Evolutionary conservation across 352 stramenopile species (phyloP), one percentile per base, ranked within the genome.

Genomic region (Phytophthora melonis): DNA sequence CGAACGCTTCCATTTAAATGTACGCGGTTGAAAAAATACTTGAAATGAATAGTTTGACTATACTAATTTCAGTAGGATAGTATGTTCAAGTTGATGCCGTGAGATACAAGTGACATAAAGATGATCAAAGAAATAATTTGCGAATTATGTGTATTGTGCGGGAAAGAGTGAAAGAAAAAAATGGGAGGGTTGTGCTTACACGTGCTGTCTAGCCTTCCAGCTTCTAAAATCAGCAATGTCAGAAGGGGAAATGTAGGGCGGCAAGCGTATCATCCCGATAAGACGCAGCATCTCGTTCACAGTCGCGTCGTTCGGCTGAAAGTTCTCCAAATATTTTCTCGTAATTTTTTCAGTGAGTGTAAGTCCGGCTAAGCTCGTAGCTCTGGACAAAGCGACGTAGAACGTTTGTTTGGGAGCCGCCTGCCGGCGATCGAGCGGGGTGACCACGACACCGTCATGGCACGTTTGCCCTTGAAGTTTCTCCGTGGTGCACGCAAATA

Each of bases 391-490:
- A n/a, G n/a, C n/a, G n/a, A 63, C 63, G 18, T 69, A 63, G 3
- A 69, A 10, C 4, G 36, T 63, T 39, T 57, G 53, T 1, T 56
- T 52, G 0, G 39, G 53, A 1, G 41, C 4, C 5, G 23, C 23
- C 9, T 13, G 25, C 3, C 43, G 52, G 1, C 53, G 53, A 11
- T 58, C 10, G 0, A 63, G 41, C 2, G 27, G 23, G 0, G 63
- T 78, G 0, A 80, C 62, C 5, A 80, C 61, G 39, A 80, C 53
- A 0, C 66, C 61, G 14, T 77, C 52, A 2, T 65, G 25, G n/a
- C 69, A 80, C 0, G 74, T 80, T 11, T 80, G 65, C 0, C 74
- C 70, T 55, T 75, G 74, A 0, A 81, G 32, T 23, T 81, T 81
- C 49, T 76, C 74, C 0, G 70, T 70, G 1, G 66, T 78, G 21